Conservation (phyloP, 192 early-diverging fungal species). For the Geranomyces variabilis region DNA sequence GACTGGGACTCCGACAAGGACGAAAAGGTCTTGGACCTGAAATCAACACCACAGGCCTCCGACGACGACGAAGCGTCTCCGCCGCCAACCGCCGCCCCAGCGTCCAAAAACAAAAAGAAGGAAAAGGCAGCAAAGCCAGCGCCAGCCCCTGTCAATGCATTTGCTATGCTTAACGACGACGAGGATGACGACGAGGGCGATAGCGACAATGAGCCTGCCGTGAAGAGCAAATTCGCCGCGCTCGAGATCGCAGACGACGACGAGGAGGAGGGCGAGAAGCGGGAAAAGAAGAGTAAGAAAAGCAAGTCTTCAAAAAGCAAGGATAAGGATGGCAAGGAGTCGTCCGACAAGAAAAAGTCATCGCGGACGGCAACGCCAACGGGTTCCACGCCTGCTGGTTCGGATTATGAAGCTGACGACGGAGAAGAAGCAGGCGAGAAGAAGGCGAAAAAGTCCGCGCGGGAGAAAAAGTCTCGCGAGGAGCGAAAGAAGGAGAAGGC, state of each 20-base stretch:
- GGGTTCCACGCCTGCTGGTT: not conserved
- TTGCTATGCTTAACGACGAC: conserved; percentile 25
- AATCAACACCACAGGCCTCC: not conserved
- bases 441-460: conserved; percentile 19
- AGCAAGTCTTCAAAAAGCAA: conserved; percentile 4
- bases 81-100: not conserved
- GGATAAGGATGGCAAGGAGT: not conserved
- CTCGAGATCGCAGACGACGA: conserved; percentile 8
- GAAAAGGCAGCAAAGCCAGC: not conserved
- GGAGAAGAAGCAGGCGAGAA: not conserved
- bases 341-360: conserved; percentile 1
- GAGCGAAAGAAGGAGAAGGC: conserved; percentile 39
- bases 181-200: conserved; percentile 21
- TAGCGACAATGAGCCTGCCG: not conserved
- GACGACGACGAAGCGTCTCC: not conserved
- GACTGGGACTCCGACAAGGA: conserved; percentile 13
- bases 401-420: conserved; percentile 10
- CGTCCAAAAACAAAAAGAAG: conserved; percentile 10
- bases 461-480: conserved; percentile 28
- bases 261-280: not conserved
- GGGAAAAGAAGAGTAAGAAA: conserved; percentile 15
- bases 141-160: conserved; percentile 14
- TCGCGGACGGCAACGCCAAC: not conserved
- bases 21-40: not conserved
- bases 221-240: conserved; percentile 8